These are phyloP conservation scores for Pterocarpus macrocarpus DNA, from an alignment of 306 rosid genomes.

Conservation along the genomic window DNA sequence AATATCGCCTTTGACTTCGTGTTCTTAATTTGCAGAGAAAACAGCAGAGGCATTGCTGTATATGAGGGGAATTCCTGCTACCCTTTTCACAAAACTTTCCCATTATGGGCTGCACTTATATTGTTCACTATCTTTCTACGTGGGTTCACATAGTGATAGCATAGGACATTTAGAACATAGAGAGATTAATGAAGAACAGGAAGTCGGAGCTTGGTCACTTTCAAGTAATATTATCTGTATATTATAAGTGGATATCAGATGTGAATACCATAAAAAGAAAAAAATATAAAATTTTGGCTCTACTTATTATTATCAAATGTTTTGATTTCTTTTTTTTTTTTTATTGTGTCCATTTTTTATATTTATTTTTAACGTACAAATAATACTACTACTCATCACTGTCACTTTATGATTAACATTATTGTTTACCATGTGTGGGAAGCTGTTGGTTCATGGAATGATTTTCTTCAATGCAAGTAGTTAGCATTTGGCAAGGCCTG, in stretches of 20 bases:
- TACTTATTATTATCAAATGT: no score
- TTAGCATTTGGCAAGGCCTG: neutral
- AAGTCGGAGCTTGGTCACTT: no score
- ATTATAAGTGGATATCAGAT: no score
- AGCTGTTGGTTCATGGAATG: constrained; percentile 29
- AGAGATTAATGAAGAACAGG: neutral
- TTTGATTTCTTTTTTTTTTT: no score
- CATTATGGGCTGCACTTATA: constrained; percentile 38
- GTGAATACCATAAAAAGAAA: no score
- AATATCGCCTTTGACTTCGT: neutral
- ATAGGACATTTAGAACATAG: constrained; percentile 1
- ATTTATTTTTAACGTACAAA: no score
- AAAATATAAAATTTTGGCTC: no score
- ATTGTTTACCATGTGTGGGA: neutral
- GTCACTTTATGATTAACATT: neutral
- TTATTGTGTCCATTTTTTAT: no score
- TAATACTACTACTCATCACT: no score
- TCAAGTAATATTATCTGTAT: no score
- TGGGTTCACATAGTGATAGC: constrained; percentile 28
- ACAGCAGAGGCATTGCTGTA: constrained; percentile 25
- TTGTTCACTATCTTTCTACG: constrained; percentile 1
- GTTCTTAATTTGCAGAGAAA: neutral
- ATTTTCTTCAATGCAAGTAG: neutral
- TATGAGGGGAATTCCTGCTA: constrained; percentile 56
- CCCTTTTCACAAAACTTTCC: constrained; percentile 35